Evolutionary conservation across 2,329 filamentous ascomycete species (phyloP).

Genomic region (Dryadomyces quercus-mongolicae): DNA sequence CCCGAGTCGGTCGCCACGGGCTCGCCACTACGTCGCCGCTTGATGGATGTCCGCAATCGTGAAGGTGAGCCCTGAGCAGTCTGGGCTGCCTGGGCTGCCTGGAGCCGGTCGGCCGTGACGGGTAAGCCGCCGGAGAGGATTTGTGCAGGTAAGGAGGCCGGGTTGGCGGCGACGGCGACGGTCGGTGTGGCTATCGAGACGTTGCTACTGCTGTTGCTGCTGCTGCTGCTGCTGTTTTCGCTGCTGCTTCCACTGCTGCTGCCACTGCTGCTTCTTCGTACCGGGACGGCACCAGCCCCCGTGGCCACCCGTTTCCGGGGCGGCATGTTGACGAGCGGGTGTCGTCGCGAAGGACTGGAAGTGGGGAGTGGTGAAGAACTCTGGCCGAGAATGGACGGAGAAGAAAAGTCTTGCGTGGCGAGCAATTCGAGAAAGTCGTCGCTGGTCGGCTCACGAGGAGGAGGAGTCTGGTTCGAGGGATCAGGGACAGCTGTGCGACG

Average conservation of each 20-base stretch:
- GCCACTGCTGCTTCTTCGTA: background rate
- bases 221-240: background rate
- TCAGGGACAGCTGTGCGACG: background rate
- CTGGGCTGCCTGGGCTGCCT: too few species aligned
- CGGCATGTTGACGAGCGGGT: background rate
- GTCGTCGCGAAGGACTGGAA: background rate
- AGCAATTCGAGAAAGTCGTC: slow-evolving; percentile 3
- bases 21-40: slow-evolving; percentile 2
- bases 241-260: background rate
- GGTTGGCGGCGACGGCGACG: too few species aligned
- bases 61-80: background rate
- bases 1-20: background rate
- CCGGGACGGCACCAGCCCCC: background rate
- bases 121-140: too few species aligned
- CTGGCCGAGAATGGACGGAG: slow-evolving; percentile 5
- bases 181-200: background rate
- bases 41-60: background rate
- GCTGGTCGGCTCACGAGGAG: background rate
- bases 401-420: slow-evolving; percentile 3
- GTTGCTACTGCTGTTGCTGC: too few species aligned
- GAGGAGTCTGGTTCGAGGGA: background rate
- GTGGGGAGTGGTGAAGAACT: too few species aligned
- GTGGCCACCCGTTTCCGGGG: background rate
- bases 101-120: too few species aligned
- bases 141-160: too few species aligned